Evolutionary conservation across 176 grass and related monocot species (phyloP).

Genomic region (Oryza coarctata): DNA sequence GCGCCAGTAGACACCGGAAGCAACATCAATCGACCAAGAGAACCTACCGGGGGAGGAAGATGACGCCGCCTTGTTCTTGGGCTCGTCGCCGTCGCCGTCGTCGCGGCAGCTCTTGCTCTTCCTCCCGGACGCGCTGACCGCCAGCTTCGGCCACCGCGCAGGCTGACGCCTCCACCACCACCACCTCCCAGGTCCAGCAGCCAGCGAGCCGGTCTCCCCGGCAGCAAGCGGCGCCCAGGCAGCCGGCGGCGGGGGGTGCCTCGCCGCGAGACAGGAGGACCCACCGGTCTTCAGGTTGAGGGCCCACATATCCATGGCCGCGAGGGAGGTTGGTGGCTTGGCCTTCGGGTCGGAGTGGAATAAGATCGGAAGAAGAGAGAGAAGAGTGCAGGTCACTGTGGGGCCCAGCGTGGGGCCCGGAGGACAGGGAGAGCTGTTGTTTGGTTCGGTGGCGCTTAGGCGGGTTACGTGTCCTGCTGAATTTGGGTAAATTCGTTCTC

Average conservation of each 20-base stretch:
- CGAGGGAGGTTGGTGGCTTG: background rate
- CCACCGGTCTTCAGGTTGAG: conserved; percentile 52
- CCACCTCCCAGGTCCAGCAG: background rate
- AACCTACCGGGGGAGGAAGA: conserved; percentile 38
- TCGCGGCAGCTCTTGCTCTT: conserved; percentile 42
- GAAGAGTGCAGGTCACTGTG: background rate
- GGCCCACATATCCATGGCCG: conserved; percentile 60
- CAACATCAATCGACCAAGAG: background rate
- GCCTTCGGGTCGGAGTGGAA: background rate
- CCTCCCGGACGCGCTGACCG: conserved; percentile 57
- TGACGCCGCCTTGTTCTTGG: conserved; percentile 23
- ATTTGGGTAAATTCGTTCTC: background rate
- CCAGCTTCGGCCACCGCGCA: conserved; percentile 39
- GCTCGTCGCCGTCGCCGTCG: conserved; percentile 40
- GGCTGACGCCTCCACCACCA: background rate
- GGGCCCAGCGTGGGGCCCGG: background rate
- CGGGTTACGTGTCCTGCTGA: background rate
- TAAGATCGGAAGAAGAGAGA: background rate
- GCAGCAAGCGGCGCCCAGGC: background rate
- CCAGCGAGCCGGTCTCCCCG: conserved; percentile 29
- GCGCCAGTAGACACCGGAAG: background rate
- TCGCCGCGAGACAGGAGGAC: conserved; percentile 26
- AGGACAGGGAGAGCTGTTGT: conserved; percentile 1
- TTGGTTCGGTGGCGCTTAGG: background rate
- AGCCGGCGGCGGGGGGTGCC: conserved; percentile 22